Conservation (phyloP, 2,329 filamentous ascomycete genomes). For the Pseudocercospora cruenta region DNA sequence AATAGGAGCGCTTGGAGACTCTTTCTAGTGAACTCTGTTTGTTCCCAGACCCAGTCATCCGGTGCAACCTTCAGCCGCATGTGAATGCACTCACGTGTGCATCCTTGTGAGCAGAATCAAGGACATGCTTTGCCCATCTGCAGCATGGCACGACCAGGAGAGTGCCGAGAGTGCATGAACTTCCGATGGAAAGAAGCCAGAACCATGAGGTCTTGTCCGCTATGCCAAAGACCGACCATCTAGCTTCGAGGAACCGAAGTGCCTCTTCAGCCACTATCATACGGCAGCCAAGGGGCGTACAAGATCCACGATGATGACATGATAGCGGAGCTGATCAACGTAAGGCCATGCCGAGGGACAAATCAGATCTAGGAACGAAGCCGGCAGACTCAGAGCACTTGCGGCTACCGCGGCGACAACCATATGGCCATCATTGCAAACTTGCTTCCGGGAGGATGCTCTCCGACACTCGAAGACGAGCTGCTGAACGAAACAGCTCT, state of each 20-base stretch:
- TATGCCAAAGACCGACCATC: not conserved
- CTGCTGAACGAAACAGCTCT: not conserved
- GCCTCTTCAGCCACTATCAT: not conserved
- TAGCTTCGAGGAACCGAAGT: not conserved
- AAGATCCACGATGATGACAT: not conserved
- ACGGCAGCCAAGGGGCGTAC: not conserved
- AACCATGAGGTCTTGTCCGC: not conserved
- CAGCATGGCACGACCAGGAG: not conserved
- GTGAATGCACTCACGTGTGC: not conserved
- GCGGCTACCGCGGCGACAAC: not conserved
- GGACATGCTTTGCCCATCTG: not conserved
- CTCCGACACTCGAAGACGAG: not conserved
- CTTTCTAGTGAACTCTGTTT: not conserved
- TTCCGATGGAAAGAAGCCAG: not conserved
- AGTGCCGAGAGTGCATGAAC: not conserved
- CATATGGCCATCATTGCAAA: not conserved
- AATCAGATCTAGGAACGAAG: not conserved
- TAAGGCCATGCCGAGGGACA: not conserved
- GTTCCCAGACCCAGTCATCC: not conserved
- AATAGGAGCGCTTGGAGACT: not conserved
- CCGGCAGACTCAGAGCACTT: not conserved
- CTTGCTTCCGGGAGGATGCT: not conserved
- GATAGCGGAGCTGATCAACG: not conserved
- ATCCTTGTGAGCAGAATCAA: not conserved
- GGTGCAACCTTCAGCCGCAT: not conserved